Conservation (phyloP, 495 filamentous ascomycete genomes). For the Lineolata rhizophorae region DNA sequence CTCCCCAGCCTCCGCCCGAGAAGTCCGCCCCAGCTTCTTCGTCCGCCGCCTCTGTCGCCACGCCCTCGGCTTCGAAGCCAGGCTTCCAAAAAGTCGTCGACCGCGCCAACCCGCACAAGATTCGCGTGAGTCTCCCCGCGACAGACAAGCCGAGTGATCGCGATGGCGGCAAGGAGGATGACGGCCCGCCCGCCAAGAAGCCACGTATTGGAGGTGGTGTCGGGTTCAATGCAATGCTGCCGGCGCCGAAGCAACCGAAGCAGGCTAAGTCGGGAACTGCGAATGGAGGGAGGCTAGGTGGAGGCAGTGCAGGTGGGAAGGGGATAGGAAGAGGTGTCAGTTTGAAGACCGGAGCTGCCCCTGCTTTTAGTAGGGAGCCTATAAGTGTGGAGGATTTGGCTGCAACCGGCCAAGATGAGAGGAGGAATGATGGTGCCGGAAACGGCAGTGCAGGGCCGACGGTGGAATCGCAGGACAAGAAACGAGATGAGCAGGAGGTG, state of each 20-base stretch:
- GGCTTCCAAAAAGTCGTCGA: conserved; percentile 57
- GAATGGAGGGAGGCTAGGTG: conserved; percentile 18
- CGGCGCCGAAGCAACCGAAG: conserved; percentile 48
- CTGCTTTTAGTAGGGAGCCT: conserved; percentile 46
- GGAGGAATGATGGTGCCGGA: not conserved
- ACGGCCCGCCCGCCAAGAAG: conserved; percentile 53
- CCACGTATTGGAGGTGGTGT: conserved; percentile 37
- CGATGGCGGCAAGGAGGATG: conserved; percentile 14
- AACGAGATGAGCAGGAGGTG: conserved; percentile 32
- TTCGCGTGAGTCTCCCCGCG: conserved; percentile 49
- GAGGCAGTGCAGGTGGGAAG: no score
- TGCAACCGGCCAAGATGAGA: not conserved
- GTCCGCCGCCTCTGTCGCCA: not conserved
- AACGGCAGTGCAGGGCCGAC: not conserved
- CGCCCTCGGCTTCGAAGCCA: conserved; percentile 19
- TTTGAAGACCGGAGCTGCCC: conserved; percentile 57
- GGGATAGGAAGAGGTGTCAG: conserved; percentile 29
- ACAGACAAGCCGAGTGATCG: conserved; percentile 15
- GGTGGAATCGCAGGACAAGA: conserved; percentile 10
- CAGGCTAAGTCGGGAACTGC: conserved; percentile 14
- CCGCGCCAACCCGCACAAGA: conserved; percentile 57
- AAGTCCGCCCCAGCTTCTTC: conserved; percentile 6
- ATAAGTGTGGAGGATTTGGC: no score
- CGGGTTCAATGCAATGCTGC: conserved; percentile 71
- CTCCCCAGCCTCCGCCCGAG: conserved; percentile 11